Conservation (phyloP, 78 protist genomes). For the Cavenderia fasciculata region DNA sequence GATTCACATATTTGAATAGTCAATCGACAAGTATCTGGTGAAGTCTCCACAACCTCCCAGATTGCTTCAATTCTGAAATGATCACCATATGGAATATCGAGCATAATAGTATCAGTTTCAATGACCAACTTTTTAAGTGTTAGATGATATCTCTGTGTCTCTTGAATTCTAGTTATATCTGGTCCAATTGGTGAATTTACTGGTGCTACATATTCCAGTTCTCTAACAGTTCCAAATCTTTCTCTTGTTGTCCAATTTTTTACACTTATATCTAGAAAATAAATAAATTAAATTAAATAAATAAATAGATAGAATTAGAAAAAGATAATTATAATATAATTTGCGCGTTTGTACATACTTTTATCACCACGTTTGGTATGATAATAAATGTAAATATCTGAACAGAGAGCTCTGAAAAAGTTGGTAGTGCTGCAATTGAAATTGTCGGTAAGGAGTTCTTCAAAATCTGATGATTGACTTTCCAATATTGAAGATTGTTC, state of each 20-base stretch:
- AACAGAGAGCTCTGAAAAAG: slow-evolving; percentile 50
- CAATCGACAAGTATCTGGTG: slow-evolving; percentile 62
- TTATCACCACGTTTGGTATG: slow-evolving; percentile 66
- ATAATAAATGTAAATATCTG: slow-evolving; percentile 59
- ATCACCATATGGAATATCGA: slow-evolving; percentile 85
- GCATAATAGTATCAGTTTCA: slow-evolving; percentile 74
- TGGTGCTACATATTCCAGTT: slow-evolving; percentile 75
- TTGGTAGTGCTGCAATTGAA: slow-evolving; percentile 58
- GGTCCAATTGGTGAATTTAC: slow-evolving; percentile 85
- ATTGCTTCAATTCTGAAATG: slow-evolving; percentile 81
- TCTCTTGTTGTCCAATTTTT: slow-evolving; percentile 54
- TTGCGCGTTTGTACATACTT: too few relatives aligned
- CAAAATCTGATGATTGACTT: slow-evolving; percentile 57
- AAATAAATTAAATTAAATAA: too few relatives aligned
- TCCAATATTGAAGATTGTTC: slow-evolving; percentile 58
- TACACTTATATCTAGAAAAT: not conserved
- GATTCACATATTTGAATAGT: slow-evolving; percentile 30
- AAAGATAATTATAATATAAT: too few relatives aligned
- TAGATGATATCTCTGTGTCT: slow-evolving; percentile 79
- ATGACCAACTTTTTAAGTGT: slow-evolving; percentile 21
- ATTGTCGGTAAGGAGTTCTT: slow-evolving; percentile 50
- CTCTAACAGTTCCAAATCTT: slow-evolving; percentile 63
- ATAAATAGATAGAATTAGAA: too few relatives aligned
- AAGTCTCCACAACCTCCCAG: slow-evolving; percentile 74
- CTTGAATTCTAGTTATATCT: slow-evolving; percentile 66